Evolutionary conservation across 208 protist genomes (phyloP), one percentile per base, ranked within the genome.

Genomic region (Leishmania braziliensis): DNA sequence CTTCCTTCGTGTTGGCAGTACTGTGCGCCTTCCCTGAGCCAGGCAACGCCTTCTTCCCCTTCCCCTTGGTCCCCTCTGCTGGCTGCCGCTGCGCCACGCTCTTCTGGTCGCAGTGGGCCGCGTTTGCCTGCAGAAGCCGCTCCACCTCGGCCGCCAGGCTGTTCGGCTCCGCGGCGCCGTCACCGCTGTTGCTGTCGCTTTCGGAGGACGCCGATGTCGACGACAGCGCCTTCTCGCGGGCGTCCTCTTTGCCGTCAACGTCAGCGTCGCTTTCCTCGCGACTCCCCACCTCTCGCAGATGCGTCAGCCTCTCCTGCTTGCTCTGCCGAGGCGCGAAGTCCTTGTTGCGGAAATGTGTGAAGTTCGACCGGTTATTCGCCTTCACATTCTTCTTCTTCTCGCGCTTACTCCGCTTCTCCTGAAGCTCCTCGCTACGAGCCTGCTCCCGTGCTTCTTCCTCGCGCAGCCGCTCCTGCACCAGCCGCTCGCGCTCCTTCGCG

Each of bases 311-410:
- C 36, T 79, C 77, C 70, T 71, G 80, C 74, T 84, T 84, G 60
- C 48, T 58, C 72, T 82, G 80, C 29, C 84, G 83, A 46, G 92
- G 87, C 9, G 89, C 90, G 81, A 95, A 97, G 77, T 95, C 90
- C 75, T 95, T 97, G 78, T 97, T 97, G n/a, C 93, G 78, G 62
- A 95, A 97, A 74, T 95, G 92, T 18, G 92, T 93, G 76, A 97
- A 95, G 87, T 97, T 95, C 6, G 91, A 95, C 14, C 92, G 86
- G 62, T 97, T 97, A 76, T 97, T 97, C 54, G 90, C 89, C 88
- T 97, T 97, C 16, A 97, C 93, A 79, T 97, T 95, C 83, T 95
- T 95, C 77, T 97, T 97, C 65, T 86, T 85, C 53, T 90, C 86
- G n/a, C 85, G 85, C 75, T 79, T 88, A 71, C 79, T 83, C n/a